Evolutionary conservation across 192 early-diverging fungal genomes (phyloP).

Genomic region (Coemansia sp.): DNA sequence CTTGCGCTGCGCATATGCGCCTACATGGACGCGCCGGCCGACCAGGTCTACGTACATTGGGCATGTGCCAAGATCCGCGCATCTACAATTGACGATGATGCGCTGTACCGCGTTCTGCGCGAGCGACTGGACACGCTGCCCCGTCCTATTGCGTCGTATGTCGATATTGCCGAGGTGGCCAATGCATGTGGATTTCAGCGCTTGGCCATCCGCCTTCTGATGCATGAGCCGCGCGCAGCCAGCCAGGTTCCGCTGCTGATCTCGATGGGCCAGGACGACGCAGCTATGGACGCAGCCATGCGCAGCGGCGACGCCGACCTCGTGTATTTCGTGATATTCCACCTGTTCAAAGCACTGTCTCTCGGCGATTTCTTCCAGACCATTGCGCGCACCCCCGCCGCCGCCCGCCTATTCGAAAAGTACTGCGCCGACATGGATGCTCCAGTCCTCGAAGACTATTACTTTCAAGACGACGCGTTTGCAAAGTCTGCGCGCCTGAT

Average conservation of each 20-base stretch:
- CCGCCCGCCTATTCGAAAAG: constrained; percentile 78
- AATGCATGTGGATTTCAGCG: constrained; percentile 76
- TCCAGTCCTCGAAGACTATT: constrained; percentile 86
- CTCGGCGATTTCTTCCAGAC: constrained; percentile 89
- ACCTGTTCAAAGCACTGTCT: constrained; percentile 80
- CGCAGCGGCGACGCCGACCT: constrained; percentile 95
- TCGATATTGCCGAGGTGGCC: constrained; percentile 90
- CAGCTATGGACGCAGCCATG: constrained; percentile 86
- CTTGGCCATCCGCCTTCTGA: constrained; percentile 77
- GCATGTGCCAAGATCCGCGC: constrained; percentile 91
- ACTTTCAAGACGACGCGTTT: constrained; percentile 89
- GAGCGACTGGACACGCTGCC: constrained; percentile 68
- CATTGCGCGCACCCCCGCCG: constrained; percentile 75
- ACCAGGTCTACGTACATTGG: constrained; percentile 91
- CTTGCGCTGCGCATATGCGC: constrained; percentile 83
- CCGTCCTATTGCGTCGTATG: constrained; percentile 58
- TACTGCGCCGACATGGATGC: constrained; percentile 76
- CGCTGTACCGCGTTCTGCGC: constrained; percentile 72
- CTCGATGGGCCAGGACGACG: constrained; percentile 86
- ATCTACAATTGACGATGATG: constrained; percentile 79
- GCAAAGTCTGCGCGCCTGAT: constrained; percentile 62
- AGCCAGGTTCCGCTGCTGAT: constrained; percentile 94
- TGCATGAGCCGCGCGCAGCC: constrained; percentile 90
- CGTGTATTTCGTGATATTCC: constrained; percentile 89
- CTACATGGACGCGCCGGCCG: constrained; percentile 73